Evolutionary conservation across 2,329 filamentous ascomycete genomes (phyloP).

Genomic region (Fusarium dimerum): DNA sequence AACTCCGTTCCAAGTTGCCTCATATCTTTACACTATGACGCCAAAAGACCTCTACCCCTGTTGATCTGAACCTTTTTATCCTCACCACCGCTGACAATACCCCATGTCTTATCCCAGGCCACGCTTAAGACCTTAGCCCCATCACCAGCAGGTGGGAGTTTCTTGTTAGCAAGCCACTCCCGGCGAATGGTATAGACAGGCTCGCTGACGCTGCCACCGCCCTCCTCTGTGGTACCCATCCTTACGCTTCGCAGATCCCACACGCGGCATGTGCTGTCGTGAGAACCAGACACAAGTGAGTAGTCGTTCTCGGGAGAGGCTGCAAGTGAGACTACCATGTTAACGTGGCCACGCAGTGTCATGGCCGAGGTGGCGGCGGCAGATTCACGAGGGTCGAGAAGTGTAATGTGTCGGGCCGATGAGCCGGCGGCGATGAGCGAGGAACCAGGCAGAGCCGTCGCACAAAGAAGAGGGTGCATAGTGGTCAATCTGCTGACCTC

Average conservation of each 20-base stretch:
- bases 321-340: constrained; percentile 60
- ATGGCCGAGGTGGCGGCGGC: constrained; percentile 78
- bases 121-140: constrained; percentile 90
- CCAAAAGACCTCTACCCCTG: constrained; percentile 57
- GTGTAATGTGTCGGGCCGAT: constrained; percentile 80
- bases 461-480: constrained; percentile 77
- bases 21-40: constrained; percentile 31
- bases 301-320: constrained; percentile 67
- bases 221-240: constrained; percentile 58
- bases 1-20: constrained; percentile 14
- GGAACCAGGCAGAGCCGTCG: constrained; percentile 70
- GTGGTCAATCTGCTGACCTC: constrained; percentile 83
- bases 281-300: constrained; percentile 83
- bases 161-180: constrained; percentile 67
- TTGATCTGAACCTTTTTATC: constrained; percentile 96
- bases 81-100: constrained; percentile 89
- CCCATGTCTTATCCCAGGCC: constrained; percentile 80
- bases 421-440: constrained; percentile 73
- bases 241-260: constrained; percentile 85
- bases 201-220: constrained; percentile 68
- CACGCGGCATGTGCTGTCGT: constrained; percentile 88
- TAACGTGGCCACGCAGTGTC: constrained; percentile 88
- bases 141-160: constrained; percentile 70
- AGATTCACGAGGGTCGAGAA: constrained; percentile 86
- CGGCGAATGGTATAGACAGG: constrained; percentile 74